A percentile compares a stretch with the other conserved stretches of the same genome.
These are phyloP conservation scores for Boechera stricta DNA, from an alignment of 345 rosid species.

Conservation along the genomic window DNA sequence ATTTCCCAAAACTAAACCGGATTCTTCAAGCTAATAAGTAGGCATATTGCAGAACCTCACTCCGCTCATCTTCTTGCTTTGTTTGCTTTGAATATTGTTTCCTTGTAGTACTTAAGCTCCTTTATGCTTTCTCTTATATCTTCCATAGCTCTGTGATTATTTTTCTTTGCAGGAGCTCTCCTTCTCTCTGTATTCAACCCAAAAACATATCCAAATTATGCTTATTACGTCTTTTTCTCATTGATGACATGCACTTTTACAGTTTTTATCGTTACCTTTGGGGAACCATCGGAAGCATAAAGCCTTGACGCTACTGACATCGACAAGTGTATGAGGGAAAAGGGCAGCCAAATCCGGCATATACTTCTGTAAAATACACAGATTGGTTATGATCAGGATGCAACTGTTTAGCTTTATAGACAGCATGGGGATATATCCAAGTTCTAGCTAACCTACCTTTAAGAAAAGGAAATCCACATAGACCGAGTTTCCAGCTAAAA, in stretches of 20 bases:
- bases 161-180: conserved; percentile 73
- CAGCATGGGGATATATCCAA: neutral
- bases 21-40: conserved; percentile 8
- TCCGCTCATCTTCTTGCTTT: conserved; percentile 52
- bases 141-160: conserved; percentile 84
- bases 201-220: conserved; percentile 18
- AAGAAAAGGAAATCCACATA: conserved; percentile 75
- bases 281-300: conserved; percentile 84
- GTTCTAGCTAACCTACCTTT: conserved; percentile 62
- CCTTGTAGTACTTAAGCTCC: conserved; percentile 82
- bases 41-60: neutral
- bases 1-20: conserved; percentile 7
- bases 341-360: conserved; percentile 82
- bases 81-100: conserved; percentile 61
- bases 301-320: conserved; percentile 86
- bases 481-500: conserved; percentile 83
- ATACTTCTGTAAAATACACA: conserved; percentile 66
- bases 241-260: neutral
- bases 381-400: conserved; percentile 57
- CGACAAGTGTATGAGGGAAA: conserved; percentile 78
- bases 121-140: conserved; percentile 84
- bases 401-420: conserved; percentile 9
- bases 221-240: neutral
- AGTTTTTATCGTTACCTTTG: conserved; percentile 53
- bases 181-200: conserved; percentile 54